These are phyloP conservation scores for Gossypium longicalyx DNA, from an alignment of 345 rosid genomes.

Conservation along the genomic window DNA sequence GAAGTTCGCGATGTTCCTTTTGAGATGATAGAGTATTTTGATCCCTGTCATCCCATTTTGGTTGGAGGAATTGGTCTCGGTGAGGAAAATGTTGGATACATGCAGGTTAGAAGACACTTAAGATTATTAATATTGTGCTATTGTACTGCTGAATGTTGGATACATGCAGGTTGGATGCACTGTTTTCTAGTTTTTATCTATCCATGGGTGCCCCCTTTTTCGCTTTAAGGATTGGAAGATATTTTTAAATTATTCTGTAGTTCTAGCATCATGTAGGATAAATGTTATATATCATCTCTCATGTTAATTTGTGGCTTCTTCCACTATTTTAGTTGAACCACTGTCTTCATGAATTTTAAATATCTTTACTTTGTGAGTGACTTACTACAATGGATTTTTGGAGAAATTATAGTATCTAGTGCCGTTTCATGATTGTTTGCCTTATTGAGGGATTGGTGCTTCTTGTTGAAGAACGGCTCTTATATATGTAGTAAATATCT, in stretches of 20 bases:
- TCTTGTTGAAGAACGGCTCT: background rate
- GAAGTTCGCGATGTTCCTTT: slow-evolving; percentile 87
- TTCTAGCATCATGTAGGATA: background rate
- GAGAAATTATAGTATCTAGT: background rate
- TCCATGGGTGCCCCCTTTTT: background rate
- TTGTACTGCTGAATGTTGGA: slow-evolving; percentile 6
- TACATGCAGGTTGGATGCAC: too few relatives aligned
- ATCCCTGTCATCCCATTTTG: slow-evolving; percentile 79
- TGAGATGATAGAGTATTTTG: slow-evolving; percentile 92
- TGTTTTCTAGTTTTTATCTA: background rate
- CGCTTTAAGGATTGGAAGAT: background rate
- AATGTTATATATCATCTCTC: background rate
- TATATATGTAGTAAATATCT: background rate
- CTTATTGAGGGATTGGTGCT: background rate
- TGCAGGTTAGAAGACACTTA: slow-evolving; percentile 65
- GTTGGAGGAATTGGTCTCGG: slow-evolving; percentile 88
- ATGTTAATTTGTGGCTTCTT: background rate
- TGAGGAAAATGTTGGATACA: slow-evolving; percentile 85
- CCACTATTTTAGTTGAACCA: background rate
- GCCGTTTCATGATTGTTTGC: background rate
- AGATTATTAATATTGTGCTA: background rate
- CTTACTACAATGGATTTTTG: background rate
- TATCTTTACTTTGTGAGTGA: background rate
- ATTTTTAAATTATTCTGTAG: background rate
- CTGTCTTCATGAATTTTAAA: background rate